A percentile compares a stretch with the other conserved stretches of the same genome.
These are phyloP conservation scores for Lachnellula occidentalis DNA, from an alignment of 2,329 filamentous ascomycete species.

Conservation along the genomic window DNA sequence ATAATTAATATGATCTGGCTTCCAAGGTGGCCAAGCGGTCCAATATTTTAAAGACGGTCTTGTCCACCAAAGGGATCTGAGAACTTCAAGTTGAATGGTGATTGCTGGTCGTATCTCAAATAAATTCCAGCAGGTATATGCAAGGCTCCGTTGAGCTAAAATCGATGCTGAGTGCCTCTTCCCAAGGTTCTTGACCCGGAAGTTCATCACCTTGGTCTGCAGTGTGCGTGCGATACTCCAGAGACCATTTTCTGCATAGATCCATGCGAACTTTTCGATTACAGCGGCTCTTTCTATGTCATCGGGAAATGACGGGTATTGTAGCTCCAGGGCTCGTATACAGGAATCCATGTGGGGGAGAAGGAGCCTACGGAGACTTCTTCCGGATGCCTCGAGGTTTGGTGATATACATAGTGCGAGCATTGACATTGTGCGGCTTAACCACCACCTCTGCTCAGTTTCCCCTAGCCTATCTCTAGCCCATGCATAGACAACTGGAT, in stretches of 20 bases:
- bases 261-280: constrained; percentile 22
- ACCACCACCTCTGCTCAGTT: background rate
- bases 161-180: background rate
- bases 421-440: background rate
- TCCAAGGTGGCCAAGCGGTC: constrained; percentile 17
- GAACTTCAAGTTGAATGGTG: constrained; percentile 1
- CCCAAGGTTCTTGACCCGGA: constrained; percentile 6
- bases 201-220: constrained; percentile 11
- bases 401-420: constrained; percentile 8
- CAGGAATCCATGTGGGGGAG: constrained; percentile 7
- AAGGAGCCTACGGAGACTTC: constrained; percentile 21
- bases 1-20: constrained; percentile 15
- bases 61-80: background rate
- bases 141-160: background rate
- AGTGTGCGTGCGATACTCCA: constrained; percentile 23
- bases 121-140: constrained; percentile 7
- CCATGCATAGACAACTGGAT: constrained; percentile 34
- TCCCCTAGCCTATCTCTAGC: constrained; percentile 24
- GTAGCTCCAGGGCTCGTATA: background rate
- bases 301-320: constrained; percentile 3
- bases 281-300: constrained; percentile 17
- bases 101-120: constrained; percentile 1
- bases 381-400: constrained; percentile 9
- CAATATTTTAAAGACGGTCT: background rate
- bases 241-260: constrained; percentile 27